A percentile compares a stretch with the other conserved stretches of the same genome.
Conservation (phyloP, 129 eudicot species). For the Tagetes erecta region DNA sequence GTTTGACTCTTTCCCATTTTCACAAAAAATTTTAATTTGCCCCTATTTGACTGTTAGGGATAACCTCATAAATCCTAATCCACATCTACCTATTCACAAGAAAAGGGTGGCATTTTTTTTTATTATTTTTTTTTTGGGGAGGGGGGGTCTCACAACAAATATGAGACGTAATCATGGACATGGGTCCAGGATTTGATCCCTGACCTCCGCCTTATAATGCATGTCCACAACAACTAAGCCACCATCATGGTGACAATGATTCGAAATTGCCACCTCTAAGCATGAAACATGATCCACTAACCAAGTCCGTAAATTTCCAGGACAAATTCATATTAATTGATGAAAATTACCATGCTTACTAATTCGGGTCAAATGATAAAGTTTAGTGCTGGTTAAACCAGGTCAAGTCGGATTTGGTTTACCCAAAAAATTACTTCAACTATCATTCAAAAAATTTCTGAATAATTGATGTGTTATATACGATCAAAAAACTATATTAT, state of each 20-base stretch:
- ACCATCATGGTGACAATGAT: background rate
- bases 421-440: background rate
- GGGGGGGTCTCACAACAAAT: background rate
- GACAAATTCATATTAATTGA: background rate
- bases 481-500: background rate
- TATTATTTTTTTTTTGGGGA: too few species aligned
- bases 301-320: background rate
- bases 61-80: background rate
- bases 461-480: background rate
- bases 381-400: background rate
- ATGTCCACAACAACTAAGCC: slow-evolving; percentile 5
- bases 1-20: background rate
- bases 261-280: background rate
- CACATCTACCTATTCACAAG: background rate
- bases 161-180: background rate
- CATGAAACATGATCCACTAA: background rate
- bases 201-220: background rate
- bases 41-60: background rate
- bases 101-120: background rate
- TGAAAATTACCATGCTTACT: background rate
- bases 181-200: background rate
- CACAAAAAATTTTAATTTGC: background rate
- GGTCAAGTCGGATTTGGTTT: background rate
- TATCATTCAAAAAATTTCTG: background rate
- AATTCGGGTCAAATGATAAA: background rate